These are phyloP conservation scores for Solanum medicagineum DNA, from an alignment of 257 asterid species.

Conservation along the genomic window DNA sequence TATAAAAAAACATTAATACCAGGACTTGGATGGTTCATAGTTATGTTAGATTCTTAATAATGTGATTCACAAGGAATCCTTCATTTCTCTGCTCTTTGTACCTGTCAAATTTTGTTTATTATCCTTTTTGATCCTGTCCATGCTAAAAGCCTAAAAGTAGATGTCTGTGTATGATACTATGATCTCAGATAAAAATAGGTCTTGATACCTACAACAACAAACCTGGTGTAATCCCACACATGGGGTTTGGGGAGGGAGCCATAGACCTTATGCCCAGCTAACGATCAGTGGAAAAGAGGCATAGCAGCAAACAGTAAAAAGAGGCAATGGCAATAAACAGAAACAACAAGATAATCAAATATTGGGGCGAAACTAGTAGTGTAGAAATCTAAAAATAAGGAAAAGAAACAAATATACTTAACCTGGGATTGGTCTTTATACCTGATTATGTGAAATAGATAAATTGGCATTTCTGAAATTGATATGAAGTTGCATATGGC, in stretches of 20 bases:
- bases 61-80: not conserved
- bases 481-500: not conserved
- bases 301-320: not conserved
- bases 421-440: not conserved
- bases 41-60: not conserved
- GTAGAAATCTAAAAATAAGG: not conserved
- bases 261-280: not conserved
- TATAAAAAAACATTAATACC: not conserved
- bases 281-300: not conserved
- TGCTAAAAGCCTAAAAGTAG: not conserved
- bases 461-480: not conserved
- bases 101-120: not conserved
- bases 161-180: not conserved
- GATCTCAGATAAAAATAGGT: not conserved
- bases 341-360: not conserved
- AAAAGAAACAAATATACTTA: not conserved
- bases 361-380: not conserved
- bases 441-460: not conserved
- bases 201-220: not conserved
- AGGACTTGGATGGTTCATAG: not conserved
- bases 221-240: not conserved
- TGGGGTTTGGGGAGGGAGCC: not conserved
- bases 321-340: not conserved
- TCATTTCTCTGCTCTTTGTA: not conserved
- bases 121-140: not conserved